These are phyloP conservation scores for Geotrichum cucujoidarum DNA, from an alignment of 1,139 yeast genomes.

Conservation along the genomic window DNA sequence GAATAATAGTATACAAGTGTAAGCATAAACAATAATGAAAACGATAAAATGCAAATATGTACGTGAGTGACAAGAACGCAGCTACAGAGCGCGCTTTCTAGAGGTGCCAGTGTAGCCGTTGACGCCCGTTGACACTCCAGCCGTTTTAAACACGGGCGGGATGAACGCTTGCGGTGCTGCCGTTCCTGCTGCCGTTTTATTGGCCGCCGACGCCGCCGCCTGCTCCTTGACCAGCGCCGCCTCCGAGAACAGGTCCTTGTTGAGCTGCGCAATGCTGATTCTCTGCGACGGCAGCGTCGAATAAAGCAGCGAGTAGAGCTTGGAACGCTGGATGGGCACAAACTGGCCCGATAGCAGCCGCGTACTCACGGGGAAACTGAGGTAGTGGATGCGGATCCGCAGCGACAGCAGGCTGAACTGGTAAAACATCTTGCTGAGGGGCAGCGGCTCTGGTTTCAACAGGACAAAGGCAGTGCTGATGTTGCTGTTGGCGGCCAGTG, in stretches of 20 bases:
- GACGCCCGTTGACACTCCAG: background rate
- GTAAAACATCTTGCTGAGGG: conserved; percentile 43
- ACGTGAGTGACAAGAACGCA: background rate
- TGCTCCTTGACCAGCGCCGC: conserved; percentile 2
- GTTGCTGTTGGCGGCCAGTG: background rate
- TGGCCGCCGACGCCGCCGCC: background rate
- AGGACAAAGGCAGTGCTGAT: conserved; percentile 24
- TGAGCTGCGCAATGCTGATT: conserved; percentile 22
- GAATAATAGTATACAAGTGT: background rate
- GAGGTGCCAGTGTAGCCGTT: background rate
- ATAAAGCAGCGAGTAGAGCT: conserved; percentile 46
- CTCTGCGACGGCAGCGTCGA: conserved; percentile 44
- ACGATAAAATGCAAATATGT: background rate
- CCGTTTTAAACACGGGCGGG: background rate
- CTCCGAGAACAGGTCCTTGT: conserved; percentile 20
- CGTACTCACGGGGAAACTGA: conserved; percentile 41
- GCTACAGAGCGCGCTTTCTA: background rate
- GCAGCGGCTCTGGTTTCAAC: conserved; percentile 45
- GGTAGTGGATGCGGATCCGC: conserved; percentile 42
- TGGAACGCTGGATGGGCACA: conserved; percentile 45
- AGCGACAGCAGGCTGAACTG: conserved; percentile 44
- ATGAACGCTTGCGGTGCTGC: background rate
- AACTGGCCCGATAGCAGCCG: conserved; percentile 45
- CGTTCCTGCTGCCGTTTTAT: background rate
- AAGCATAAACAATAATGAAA: background rate